A percentile compares a stretch with the other conserved stretches of the same genome.
Evolutionary conservation across 2,329 filamentous ascomycete species (phyloP).

Genomic region (Didymellaceae sp.): DNA sequence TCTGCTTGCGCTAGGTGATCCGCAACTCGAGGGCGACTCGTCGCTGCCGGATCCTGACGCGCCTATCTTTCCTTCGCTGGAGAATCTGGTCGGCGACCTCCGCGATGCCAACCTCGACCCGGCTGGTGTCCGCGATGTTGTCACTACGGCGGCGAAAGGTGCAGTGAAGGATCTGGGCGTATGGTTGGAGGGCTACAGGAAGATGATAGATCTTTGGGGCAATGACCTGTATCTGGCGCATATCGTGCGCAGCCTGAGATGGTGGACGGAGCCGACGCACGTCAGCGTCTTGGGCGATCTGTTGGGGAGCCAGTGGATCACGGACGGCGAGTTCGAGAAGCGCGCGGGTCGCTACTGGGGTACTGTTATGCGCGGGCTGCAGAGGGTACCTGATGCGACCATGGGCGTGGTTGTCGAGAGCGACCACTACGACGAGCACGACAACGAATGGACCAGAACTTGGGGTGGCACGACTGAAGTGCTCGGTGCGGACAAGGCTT

Average conservation of each 20-base stretch:
- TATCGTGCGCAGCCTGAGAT: slow-evolving; percentile 81
- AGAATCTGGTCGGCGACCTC: slow-evolving; percentile 41
- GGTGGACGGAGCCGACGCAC: slow-evolving; percentile 87
- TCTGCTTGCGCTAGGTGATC: slow-evolving; percentile 86
- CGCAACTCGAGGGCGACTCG: slow-evolving; percentile 91
- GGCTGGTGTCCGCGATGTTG: slow-evolving; percentile 13
- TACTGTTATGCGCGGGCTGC: slow-evolving; percentile 73
- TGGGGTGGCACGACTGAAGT: slow-evolving; percentile 45
- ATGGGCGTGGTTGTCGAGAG: slow-evolving; percentile 34
- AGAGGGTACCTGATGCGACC: slow-evolving; percentile 61
- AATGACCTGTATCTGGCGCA: slow-evolving; percentile 96
- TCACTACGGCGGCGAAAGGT: slow-evolving; percentile 26
- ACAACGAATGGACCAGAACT: slow-evolving; percentile 15
- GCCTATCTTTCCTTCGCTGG: slow-evolving; percentile 50
- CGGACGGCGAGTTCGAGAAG: slow-evolving; percentile 78
- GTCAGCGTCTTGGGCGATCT: slow-evolving; percentile 89
- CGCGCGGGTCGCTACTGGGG: slow-evolving; percentile 81
- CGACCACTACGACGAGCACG: slow-evolving; percentile 22
- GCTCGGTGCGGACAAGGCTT: slow-evolving; percentile 59
- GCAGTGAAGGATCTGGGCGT: slow-evolving; percentile 68
- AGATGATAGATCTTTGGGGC: slow-evolving; percentile 84
- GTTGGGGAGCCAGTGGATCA: slow-evolving; percentile 94
- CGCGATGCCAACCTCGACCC: slow-evolving; percentile 23
- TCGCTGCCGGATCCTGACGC: slow-evolving; percentile 66
- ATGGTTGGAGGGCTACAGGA: slow-evolving; percentile 71